A percentile compares a stretch with the other conserved stretches of the same genome.
These are phyloP conservation scores for Draba incana DNA, from an alignment of 345 rosid species.

Conservation along the genomic window DNA sequence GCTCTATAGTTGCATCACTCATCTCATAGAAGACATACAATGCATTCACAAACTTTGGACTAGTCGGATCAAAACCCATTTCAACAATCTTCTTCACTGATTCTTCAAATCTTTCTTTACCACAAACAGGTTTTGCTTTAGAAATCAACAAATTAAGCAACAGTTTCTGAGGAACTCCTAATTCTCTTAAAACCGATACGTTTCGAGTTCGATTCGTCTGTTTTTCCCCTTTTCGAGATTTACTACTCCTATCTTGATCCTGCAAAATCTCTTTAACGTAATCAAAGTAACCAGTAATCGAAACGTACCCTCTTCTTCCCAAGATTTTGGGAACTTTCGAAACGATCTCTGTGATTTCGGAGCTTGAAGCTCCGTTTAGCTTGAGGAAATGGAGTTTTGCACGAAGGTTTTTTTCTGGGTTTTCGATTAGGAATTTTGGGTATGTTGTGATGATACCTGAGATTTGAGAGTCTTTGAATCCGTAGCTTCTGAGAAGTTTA, in stretches of 20 bases:
- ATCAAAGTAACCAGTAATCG: not conserved
- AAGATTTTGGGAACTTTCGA: constrained; percentile 34
- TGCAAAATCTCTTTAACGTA: constrained; percentile 31
- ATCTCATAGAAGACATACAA: constrained; percentile 20
- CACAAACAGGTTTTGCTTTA: constrained; percentile 18
- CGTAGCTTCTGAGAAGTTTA: constrained; percentile 37
- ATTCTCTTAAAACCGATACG: constrained; percentile 29
- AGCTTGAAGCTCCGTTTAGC: constrained; percentile 40
- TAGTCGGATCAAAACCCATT: constrained; percentile 42
- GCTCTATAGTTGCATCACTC: constrained; percentile 28
- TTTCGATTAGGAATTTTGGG: constrained; percentile 38
- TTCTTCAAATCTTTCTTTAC: constrained; percentile 28
- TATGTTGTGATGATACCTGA: constrained; percentile 15
- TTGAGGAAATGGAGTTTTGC: constrained; percentile 44
- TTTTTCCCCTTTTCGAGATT: not conserved
- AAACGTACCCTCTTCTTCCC: not conserved
- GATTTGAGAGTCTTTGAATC: constrained; percentile 43
- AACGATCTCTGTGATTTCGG: constrained; percentile 36
- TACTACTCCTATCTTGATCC: not conserved
- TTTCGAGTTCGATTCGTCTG: constrained; percentile 33
- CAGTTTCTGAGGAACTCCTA: constrained; percentile 38
- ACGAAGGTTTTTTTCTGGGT: constrained; percentile 37
- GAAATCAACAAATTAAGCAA: constrained; percentile 27
- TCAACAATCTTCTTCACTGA: constrained; percentile 31
- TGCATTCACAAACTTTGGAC: constrained; percentile 41